A percentile compares a stretch with the other conserved stretches of the same genome.
phyloP scores from a whole-genome alignment of 1,284 basidiomycete genomes.

The Apiotrichum veenhuisii region DNA sequence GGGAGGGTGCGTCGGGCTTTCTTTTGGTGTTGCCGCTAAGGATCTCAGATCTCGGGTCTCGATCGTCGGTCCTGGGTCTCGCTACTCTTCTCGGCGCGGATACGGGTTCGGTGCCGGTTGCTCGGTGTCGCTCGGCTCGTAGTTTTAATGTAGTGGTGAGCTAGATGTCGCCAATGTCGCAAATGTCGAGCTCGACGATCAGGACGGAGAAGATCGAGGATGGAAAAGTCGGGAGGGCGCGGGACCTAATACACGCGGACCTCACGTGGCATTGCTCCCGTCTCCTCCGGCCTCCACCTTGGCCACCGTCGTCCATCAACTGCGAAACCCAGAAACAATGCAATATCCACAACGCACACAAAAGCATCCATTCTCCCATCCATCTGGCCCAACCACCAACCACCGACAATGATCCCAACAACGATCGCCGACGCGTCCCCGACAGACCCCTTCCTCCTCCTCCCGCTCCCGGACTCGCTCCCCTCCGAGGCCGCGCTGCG shows the following conservation, averaged over 20 bases:
- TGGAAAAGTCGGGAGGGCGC: neutral
- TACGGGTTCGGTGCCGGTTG: too few relatives aligned
- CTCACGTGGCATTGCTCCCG: neutral
- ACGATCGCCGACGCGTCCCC: slow-evolving; percentile 30
- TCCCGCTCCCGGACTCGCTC: slow-evolving; percentile 30
- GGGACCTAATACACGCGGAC: neutral
- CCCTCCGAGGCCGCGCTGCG: slow-evolving; percentile 21
- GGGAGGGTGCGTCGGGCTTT: too few relatives aligned
- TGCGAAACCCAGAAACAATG: neutral
- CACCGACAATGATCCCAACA: slow-evolving; percentile 30
- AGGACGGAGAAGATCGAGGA: neutral
- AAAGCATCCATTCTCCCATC: neutral
- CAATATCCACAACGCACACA: too few relatives aligned
- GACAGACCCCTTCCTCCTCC: slow-evolving; percentile 38
- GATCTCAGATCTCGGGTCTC: too few relatives aligned
- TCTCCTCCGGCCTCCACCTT: neutral
- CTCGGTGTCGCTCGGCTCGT: neutral
- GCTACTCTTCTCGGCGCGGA: too few relatives aligned
- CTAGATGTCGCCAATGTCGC: neutral
- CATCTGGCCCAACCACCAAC: neutral
- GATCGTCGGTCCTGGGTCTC: too few relatives aligned
- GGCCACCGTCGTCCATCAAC: neutral
- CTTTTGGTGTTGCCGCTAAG: neutral
- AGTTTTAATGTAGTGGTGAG: neutral
- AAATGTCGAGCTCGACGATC: neutral